A percentile compares a stretch with the other conserved stretches of the same genome.
phyloP scores from a whole-genome alignment of 805 yeast species.

The Dipodascus geniculatus region DNA sequence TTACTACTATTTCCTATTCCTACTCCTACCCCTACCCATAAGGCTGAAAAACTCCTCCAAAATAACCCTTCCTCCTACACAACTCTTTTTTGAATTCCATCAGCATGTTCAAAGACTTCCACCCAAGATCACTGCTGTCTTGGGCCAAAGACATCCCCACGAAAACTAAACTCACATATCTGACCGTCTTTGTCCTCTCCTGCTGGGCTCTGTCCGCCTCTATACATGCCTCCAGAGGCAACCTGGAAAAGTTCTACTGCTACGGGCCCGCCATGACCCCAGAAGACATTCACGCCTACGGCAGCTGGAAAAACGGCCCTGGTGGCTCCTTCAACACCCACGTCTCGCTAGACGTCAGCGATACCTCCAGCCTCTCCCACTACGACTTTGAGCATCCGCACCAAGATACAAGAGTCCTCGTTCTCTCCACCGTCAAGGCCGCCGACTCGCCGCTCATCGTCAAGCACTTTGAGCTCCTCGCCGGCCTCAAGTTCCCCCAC shows the following conservation, averaged over 20 bases:
- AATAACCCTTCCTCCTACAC: background rate
- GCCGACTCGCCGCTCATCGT: conserved; percentile 64
- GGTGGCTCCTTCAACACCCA: conserved; percentile 15
- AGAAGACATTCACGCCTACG: conserved; percentile 12
- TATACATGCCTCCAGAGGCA: conserved; percentile 8
- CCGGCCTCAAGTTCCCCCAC: conserved; percentile 81
- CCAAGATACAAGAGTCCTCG: conserved; percentile 48
- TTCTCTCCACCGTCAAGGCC: conserved; percentile 67
- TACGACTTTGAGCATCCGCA: conserved; percentile 13
- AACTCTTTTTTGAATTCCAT: background rate
- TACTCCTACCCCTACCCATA: background rate
- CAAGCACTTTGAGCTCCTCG: conserved; percentile 71
- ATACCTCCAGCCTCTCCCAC: conserved; percentile 6
- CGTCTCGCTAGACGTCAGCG: conserved; percentile 7
- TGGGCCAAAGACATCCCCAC: background rate
- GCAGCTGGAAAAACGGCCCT: conserved; percentile 12
- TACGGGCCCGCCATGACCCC: conserved; percentile 18
- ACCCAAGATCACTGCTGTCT: background rate
- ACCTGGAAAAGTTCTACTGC: conserved; percentile 12
- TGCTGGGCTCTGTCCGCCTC: conserved; percentile 5
- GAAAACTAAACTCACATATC: background rate
- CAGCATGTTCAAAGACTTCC: background rate
- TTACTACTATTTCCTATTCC: no score
- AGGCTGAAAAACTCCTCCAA: background rate
- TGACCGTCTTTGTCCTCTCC: background rate